These are phyloP conservation scores for Dimocarpus longan DNA, from an alignment of 345 rosid species.

Conservation along the genomic window DNA sequence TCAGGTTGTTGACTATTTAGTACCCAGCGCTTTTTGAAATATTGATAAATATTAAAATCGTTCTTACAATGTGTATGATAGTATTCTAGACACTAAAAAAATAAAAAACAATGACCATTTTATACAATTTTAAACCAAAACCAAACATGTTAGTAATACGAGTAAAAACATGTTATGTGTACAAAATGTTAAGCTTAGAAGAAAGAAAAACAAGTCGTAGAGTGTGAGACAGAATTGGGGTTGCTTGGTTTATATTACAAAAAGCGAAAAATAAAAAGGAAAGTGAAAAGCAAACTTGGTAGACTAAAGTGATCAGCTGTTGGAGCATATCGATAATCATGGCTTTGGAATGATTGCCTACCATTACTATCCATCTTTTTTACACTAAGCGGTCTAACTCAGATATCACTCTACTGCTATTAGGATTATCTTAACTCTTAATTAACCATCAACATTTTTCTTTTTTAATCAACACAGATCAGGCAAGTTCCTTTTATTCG, in stretches of 20 bases:
- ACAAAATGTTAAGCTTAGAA: neutral
- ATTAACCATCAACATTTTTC: neutral
- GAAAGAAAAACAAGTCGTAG: no score
- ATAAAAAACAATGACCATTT: no score
- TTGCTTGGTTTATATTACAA: neutral
- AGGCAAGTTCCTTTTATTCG: neutral
- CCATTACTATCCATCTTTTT: neutral
- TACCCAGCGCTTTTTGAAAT: no score
- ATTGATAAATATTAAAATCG: no score
- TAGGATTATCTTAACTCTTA: no score
- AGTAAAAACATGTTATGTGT: neutral
- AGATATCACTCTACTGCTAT: neutral
- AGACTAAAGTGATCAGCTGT: slow-evolving; percentile 1
- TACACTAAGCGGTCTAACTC: neutral
- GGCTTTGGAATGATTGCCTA: slow-evolving; percentile 16
- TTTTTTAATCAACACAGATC: no score
- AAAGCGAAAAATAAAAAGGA: no score
- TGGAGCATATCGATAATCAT: slow-evolving; percentile 13
- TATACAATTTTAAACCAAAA: no score
- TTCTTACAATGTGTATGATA: no score
- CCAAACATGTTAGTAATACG: no score
- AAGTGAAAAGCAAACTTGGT: neutral
- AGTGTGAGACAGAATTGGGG: neutral
- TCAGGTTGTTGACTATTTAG: no score
- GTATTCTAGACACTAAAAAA: no score